Percentiles rank a stretch among this genome's conserved stretches.
Conservation (phyloP, 768 basidiomycete species). For the Naganishia randhawae region DNA sequence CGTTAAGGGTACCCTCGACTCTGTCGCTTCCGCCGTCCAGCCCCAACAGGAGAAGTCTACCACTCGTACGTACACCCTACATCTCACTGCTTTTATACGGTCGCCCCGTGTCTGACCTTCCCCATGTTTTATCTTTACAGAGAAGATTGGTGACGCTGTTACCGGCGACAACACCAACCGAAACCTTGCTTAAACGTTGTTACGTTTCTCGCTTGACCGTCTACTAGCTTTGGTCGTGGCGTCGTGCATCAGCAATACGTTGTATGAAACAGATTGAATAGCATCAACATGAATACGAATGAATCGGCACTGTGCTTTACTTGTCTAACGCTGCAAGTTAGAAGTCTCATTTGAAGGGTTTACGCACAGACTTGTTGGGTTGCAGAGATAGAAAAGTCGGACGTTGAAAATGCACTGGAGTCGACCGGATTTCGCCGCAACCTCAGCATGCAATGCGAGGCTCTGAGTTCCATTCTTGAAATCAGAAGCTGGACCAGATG, state of each 20-base stretch:
- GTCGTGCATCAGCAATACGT: background rate
- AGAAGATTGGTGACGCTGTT: conserved; percentile 23
- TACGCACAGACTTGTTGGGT: too few relatives aligned
- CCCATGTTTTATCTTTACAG: background rate
- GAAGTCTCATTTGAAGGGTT: too few relatives aligned
- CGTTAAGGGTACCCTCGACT: conserved; percentile 33
- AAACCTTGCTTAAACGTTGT: conserved; percentile 19
- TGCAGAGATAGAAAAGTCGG: too few relatives aligned
- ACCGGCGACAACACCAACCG: conserved; percentile 30
- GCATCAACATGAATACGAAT: conserved; percentile 19
- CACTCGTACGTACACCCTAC: background rate
- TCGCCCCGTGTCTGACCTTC: background rate
- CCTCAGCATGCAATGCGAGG: too few relatives aligned
- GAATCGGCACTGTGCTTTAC: too few relatives aligned
- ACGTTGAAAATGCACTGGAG: too few relatives aligned
- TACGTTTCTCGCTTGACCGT: background rate
- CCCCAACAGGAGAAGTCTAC: conserved; percentile 26
- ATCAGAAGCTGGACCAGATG: too few relatives aligned
- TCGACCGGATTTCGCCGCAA: too few relatives aligned
- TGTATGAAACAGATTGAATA: conserved; percentile 13
- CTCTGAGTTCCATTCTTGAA: too few relatives aligned
- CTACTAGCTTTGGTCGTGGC: background rate
- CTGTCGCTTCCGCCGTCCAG: conserved; percentile 30
- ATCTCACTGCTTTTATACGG: background rate
- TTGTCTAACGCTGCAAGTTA: too few relatives aligned